Conservation (phyloP, 208 protist species). For the Phytomonas serpens region DNA sequence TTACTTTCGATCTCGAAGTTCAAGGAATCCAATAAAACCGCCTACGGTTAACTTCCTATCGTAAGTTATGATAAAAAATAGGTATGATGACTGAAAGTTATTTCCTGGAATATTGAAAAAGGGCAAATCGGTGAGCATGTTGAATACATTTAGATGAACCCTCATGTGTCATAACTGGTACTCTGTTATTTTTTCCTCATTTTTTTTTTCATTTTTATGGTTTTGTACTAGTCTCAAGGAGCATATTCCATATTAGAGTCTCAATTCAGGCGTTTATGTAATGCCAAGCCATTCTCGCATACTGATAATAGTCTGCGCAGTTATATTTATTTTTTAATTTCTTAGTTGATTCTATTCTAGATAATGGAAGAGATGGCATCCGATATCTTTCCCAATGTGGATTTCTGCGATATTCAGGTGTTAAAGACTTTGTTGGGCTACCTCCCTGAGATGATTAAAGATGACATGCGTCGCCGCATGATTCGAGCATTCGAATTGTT, state of each 20-base stretch:
- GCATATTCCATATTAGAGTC: not conserved
- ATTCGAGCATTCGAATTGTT: conserved; percentile 27
- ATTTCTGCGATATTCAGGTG: not conserved
- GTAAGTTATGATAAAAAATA: not conserved
- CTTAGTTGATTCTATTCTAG: not conserved
- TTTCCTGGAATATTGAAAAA: not conserved
- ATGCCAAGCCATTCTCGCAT: not conserved
- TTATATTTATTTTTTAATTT: not conserved
- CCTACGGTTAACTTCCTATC: not conserved
- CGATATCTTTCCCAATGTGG: not conserved
- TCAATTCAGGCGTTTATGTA: not conserved
- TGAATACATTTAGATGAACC: not conserved
- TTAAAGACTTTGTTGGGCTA: not conserved
- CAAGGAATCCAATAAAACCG: not conserved
- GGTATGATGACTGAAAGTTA: not conserved
- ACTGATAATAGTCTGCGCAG: not conserved
- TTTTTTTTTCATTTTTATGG: not conserved
- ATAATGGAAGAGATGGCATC: not conserved
- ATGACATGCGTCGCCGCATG: not conserved
- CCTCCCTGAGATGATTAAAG: not conserved
- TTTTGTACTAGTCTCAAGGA: not conserved
- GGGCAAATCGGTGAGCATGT: not conserved
- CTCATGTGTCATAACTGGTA: not conserved
- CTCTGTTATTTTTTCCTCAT: not conserved
- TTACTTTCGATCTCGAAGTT: not conserved